phyloP scores from a whole-genome alignment of 2,329 filamentous ascomycete genomes.

The Alternaria sp. region DNA sequence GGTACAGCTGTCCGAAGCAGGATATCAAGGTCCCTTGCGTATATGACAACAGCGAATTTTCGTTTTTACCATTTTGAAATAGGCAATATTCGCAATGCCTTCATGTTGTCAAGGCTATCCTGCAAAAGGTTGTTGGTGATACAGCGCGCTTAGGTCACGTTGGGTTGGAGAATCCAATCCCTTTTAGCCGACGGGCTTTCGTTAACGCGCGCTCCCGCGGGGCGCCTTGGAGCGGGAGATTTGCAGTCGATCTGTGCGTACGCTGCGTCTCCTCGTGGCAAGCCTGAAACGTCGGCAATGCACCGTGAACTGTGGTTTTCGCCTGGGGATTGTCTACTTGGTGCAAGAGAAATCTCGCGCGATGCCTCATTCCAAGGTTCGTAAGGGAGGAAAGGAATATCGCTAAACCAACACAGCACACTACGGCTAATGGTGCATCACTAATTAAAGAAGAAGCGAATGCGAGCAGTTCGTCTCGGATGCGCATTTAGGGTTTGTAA shows the following conservation, averaged over 20 bases:
- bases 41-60: neutral
- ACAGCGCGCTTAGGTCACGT: slow-evolving; percentile 8
- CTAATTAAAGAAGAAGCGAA: neutral
- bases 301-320: slow-evolving; percentile 4
- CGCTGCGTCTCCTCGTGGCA: slow-evolving; percentile 13
- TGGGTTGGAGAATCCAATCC: neutral
- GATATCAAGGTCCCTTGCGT: neutral
- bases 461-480: neutral
- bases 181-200: slow-evolving; percentile 4
- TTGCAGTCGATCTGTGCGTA: slow-evolving; percentile 18
- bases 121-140: neutral
- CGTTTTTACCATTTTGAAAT: neutral
- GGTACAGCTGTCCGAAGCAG: neutral
- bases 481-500: slow-evolving; percentile 1
- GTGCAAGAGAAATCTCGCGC: neutral
- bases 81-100: neutral
- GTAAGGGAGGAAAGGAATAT: neutral
- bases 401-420: neutral
- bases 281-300: slow-evolving; percentile 15
- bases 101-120: neutral
- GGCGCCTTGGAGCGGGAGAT: slow-evolving; percentile 19
- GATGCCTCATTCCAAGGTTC: neutral
- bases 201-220: slow-evolving; percentile 8
- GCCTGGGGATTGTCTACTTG: slow-evolving; percentile 1
- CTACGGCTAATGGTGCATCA: neutral